These are phyloP conservation scores for Mucor velutinosus DNA, from an alignment of 371 early-diverging fungal species.

Conservation along the genomic window DNA sequence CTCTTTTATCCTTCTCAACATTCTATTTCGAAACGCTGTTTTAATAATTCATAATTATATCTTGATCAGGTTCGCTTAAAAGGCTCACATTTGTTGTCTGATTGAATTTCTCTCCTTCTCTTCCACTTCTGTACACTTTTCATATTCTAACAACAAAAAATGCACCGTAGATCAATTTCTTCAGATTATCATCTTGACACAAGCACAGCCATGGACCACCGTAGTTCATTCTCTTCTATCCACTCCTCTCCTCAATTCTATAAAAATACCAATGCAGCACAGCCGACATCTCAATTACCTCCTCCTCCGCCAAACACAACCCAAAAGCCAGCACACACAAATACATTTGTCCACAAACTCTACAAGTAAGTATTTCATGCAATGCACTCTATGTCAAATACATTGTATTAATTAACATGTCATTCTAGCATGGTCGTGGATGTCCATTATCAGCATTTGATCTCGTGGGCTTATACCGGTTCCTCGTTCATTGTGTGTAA, in stretches of 20 bases:
- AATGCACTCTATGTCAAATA: conserved; percentile 35
- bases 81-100: background rate
- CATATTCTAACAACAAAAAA: background rate
- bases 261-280: background rate
- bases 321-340: conserved; percentile 30
- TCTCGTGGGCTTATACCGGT: conserved; percentile 84
- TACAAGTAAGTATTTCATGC: conserved; percentile 42
- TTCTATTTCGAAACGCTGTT: conserved; percentile 9
- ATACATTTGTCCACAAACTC: conserved; percentile 50
- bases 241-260: background rate
- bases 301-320: conserved; percentile 34
- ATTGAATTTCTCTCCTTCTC: background rate
- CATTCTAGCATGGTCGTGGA: conserved; percentile 77
- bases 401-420: conserved; percentile 17
- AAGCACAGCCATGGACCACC: background rate
- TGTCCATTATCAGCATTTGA: conserved; percentile 77
- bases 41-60: background rate
- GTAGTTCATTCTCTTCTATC: background rate
- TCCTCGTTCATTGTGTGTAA: conserved; percentile 91
- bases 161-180: conserved; percentile 19
- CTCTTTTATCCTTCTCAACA: background rate
- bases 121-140: background rate
- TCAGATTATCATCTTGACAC: conserved; percentile 16
- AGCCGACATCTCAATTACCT: conserved; percentile 1
- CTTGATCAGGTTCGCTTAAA: conserved; percentile 14